Base-by-base conservation (phyloP, 192 early-diverging fungal species). In the Coemansia sp. region DNA sequence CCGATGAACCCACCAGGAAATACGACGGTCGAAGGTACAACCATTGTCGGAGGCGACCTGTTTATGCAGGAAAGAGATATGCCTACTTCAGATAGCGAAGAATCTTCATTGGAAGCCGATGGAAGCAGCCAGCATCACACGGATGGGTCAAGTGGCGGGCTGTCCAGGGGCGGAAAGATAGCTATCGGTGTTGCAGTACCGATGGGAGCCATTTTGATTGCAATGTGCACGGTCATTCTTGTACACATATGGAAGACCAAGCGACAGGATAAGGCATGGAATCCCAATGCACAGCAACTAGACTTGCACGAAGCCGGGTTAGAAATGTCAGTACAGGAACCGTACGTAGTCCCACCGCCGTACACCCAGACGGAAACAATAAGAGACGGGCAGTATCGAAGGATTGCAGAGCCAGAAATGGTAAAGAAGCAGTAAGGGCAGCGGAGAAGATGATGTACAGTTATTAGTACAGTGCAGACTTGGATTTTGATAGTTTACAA, bases 181-280 rank as follows among this genome's bases (percentile, higher is more conserved):
- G 60, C 47, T 5, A 22, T 61, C 5, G 60, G 60, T 6, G 23
- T 61, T 22, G 27, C 47, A 0, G 23, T 61, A 11, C 31, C 60
- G 0, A 27, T 37, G 10, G 48, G 23, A 7, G 34, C 37, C 20
- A 48, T 53, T 10, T 5, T 41, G 10, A 23, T 61, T n/a, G 14
- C 31, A n/a, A 30, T 48, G 25, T 31, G 58, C 31, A 7, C 0
- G 2, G 10, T 34, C n/a, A 50, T 61, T 15, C 15, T 52, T 14
- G 22, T 44, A 19, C 29, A 42, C 14, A 60, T 60, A 19, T 60
- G 58, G 58, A 30, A n/a, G 11, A 0, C 33, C 17, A 60, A 36
- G 45, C 41, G 31, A 2, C 58, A 60, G 31, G 58, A 60, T 29
- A 44, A 36, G 30, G 58, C 17, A 11, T 60, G 58, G 58, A 31